These are phyloP conservation scores for Glycine latifolia DNA, from an alignment of 306 rosid species.

Conservation along the genomic window DNA sequence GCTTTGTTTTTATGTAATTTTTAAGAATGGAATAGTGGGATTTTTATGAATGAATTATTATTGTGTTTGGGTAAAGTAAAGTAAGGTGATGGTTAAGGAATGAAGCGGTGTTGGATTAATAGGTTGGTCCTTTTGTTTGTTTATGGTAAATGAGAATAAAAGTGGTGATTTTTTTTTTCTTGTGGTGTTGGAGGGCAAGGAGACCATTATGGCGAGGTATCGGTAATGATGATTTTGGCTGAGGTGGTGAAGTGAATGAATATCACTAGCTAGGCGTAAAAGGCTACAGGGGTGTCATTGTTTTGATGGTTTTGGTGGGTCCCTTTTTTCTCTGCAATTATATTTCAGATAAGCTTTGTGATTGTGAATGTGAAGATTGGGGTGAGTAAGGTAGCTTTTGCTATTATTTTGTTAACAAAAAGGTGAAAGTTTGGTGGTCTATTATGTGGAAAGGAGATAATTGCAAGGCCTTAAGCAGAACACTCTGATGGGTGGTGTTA, in stretches of 20 bases:
- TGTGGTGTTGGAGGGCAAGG: constrained; percentile 42
- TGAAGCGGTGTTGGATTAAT: background rate
- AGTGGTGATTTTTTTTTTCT: background rate
- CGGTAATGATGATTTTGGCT: constrained; percentile 43
- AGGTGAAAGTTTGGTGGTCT: constrained; percentile 2
- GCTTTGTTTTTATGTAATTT: background rate
- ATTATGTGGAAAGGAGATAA: constrained; percentile 9
- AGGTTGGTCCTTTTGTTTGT: background rate
- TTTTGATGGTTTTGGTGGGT: constrained; percentile 34
- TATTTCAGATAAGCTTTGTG: constrained; percentile 35
- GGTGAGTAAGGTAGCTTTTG: background rate
- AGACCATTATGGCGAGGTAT: constrained; percentile 45
- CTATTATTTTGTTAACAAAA: background rate
- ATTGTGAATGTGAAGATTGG: background rate
- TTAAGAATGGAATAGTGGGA: constrained; percentile 8
- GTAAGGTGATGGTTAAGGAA: too few relatives aligned
- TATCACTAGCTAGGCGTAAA: constrained; percentile 14
- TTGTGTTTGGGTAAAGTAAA: background rate
- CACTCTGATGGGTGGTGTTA: constrained; percentile 5
- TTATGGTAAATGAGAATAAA: constrained; percentile 19
- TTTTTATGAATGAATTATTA: background rate
- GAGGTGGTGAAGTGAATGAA: constrained; percentile 39
- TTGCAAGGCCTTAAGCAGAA: background rate
- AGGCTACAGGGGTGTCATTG: background rate
- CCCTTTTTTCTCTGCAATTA: constrained; percentile 42